Percentiles rank a stretch among this genome's conserved stretches.
Conservation (phyloP, 2,329 filamentous ascomycete species). For the Pseudopithomyces maydicus region DNA sequence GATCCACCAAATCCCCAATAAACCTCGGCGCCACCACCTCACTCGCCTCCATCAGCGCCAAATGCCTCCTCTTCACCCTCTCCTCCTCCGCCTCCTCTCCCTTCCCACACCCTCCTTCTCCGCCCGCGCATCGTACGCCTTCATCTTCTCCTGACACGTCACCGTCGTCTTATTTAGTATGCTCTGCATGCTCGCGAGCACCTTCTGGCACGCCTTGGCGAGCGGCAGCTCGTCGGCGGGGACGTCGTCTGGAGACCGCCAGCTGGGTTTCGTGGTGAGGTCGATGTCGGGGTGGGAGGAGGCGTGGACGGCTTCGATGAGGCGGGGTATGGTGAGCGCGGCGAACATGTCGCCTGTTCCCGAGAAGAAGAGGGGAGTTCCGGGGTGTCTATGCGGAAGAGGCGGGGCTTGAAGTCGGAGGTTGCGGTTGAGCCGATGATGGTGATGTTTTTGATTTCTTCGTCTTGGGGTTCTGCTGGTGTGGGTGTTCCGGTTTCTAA, state of each 20-base stretch:
- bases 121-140: constrained; percentile 50
- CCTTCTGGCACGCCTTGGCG: constrained; percentile 81
- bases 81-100: constrained; percentile 51
- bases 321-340: constrained; percentile 82
- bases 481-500: not conserved
- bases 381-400: constrained; percentile 87
- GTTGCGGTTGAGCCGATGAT: constrained; percentile 80
- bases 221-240: constrained; percentile 74
- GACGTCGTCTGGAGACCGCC: constrained; percentile 78
- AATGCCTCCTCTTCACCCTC: constrained; percentile 63
- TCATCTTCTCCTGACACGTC: constrained; percentile 70
- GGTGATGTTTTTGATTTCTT: constrained; percentile 57
- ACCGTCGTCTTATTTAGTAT: constrained; percentile 72
- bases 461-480: constrained; percentile 8
- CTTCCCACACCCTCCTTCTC: constrained; percentile 51
- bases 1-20: constrained; percentile 68
- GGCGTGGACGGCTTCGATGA: constrained; percentile 77
- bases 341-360: constrained; percentile 99
- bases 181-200: constrained; percentile 89
- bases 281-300: constrained; percentile 36
- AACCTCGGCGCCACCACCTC: constrained; percentile 86
- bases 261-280: constrained; percentile 64
- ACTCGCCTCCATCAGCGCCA: constrained; percentile 79
- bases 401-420: constrained; percentile 68
- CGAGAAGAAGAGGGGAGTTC: constrained; percentile 88